A percentile compares a stretch with the other conserved stretches of the same genome.
Conservation (phyloP, 257 asterid species). For the Cruciata laevipes region DNA sequence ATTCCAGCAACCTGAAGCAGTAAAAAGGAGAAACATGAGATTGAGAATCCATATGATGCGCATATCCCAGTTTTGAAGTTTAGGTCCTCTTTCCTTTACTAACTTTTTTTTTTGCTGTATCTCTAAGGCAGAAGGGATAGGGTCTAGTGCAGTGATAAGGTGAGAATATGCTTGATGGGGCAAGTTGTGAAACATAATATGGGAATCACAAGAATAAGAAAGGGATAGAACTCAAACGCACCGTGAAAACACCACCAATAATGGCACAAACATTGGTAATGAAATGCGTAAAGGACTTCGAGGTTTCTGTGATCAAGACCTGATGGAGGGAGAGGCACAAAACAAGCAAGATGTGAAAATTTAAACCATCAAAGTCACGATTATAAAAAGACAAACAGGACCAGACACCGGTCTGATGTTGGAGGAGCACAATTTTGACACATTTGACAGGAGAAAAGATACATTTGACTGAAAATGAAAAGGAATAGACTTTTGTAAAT, state of each 20-base stretch:
- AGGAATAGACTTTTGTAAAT: conserved; percentile 10
- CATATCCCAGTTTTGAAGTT: background rate
- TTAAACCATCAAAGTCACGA: background rate
- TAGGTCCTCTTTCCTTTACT: too few relatives aligned
- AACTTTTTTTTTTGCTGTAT: too few relatives aligned
- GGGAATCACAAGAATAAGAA: background rate
- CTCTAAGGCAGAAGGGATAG: background rate
- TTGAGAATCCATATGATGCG: background rate
- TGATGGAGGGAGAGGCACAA: conserved; percentile 19
- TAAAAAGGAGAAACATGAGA: background rate
- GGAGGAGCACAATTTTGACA: background rate
- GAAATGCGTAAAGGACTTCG: conserved; percentile 80
- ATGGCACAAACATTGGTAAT: conserved; percentile 80
- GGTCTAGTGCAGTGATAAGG: background rate
- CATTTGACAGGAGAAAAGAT: background rate
- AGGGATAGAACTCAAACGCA: conserved; percentile 36
- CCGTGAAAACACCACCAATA: conserved; percentile 94
- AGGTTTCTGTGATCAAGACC: conserved; percentile 66
- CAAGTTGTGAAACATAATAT: background rate
- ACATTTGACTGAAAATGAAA: background rate
- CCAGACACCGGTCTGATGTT: background rate
- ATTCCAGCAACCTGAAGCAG: conserved; percentile 90
- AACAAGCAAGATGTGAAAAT: conserved; percentile 1
- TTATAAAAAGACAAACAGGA: background rate
- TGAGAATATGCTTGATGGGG: background rate